phyloP scores from a whole-genome alignment of 1,139 yeast species.

The Blastobotrys indianensis region DNA sequence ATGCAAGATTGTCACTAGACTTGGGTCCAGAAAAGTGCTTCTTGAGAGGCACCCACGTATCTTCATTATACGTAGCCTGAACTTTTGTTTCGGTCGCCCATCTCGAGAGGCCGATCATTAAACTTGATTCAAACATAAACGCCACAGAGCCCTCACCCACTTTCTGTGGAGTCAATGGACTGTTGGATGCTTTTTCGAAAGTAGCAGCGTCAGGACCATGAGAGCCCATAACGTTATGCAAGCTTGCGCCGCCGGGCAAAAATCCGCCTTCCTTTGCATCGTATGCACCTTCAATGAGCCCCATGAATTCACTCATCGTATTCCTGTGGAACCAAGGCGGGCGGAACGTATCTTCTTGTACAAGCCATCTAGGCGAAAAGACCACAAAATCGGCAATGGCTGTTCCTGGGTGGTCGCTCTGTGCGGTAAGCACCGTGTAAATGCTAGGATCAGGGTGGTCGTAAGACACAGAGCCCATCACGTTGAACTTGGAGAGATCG shows the following conservation, averaged over 20 bases:
- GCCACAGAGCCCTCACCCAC: constrained; percentile 30
- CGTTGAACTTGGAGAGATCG: constrained; percentile 27
- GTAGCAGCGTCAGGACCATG: constrained; percentile 30
- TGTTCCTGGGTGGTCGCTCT: constrained; percentile 26
- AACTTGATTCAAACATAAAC: constrained; percentile 28
- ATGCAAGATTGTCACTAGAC: background rate
- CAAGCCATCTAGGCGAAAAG: constrained; percentile 32
- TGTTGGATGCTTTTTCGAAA: constrained; percentile 24
- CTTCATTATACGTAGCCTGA: constrained; percentile 22
- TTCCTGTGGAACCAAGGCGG: constrained; percentile 33
- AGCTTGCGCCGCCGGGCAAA: constrained; percentile 31
- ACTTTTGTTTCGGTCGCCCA: constrained; percentile 25
- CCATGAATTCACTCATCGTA: constrained; percentile 32
- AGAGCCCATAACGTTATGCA: constrained; percentile 30
- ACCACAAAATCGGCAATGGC: constrained; percentile 32
- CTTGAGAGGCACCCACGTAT: constrained; percentile 23
- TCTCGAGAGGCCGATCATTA: constrained; percentile 23
- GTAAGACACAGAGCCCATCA: constrained; percentile 28
- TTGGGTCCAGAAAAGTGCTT: constrained; percentile 16
- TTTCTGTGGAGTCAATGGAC: constrained; percentile 21
- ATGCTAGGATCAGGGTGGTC: constrained; percentile 31
- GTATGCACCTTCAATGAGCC: constrained; percentile 28
- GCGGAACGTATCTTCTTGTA: constrained; percentile 30
- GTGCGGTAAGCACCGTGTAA: constrained; percentile 29
- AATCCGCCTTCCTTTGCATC: constrained; percentile 30